These are phyloP conservation scores for Phytophthora capsici DNA, from an alignment of 352 stramenopile genomes.

Conservation along the genomic window DNA sequence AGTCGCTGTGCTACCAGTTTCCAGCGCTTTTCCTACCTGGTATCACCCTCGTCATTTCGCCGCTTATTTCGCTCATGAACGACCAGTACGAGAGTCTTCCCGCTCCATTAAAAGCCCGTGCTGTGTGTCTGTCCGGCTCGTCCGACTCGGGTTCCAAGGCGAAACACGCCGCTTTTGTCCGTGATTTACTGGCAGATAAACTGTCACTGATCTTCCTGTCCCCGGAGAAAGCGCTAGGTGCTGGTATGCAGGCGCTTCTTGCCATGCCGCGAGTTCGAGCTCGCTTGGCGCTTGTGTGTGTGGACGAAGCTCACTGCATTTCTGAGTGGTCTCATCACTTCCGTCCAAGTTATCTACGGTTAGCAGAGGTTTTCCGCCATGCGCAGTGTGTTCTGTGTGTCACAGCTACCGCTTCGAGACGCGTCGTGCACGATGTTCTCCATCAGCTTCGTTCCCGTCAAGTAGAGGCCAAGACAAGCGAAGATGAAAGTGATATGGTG, in stretches of 20 bases:
- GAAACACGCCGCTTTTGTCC: slow-evolving; percentile 70
- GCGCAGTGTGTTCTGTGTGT: slow-evolving; percentile 89
- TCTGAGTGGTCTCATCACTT: slow-evolving; percentile 97
- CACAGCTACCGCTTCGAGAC: slow-evolving; percentile 91
- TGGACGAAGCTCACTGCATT: slow-evolving; percentile 96
- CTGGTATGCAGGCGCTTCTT: slow-evolving; percentile 80
- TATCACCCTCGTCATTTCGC: slow-evolving; percentile 93
- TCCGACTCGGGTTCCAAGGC: slow-evolving; percentile 48
- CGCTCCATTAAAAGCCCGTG: slow-evolving; percentile 56
- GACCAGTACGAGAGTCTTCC: slow-evolving; percentile 91
- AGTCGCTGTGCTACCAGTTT: slow-evolving; percentile 98
- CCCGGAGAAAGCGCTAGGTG: slow-evolving; percentile 88
- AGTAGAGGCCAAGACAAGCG: neutral
- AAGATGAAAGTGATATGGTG: slow-evolving; percentile 52
- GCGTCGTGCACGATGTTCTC: slow-evolving; percentile 79
- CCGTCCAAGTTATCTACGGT: slow-evolving; percentile 81
- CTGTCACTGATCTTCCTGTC: slow-evolving; percentile 92
- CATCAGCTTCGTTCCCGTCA: slow-evolving; percentile 51
- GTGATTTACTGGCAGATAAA: slow-evolving; percentile 62
- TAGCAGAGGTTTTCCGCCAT: slow-evolving; percentile 62
- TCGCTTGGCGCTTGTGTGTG: slow-evolving; percentile 85
- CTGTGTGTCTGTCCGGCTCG: slow-evolving; percentile 62
- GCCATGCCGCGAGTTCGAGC: slow-evolving; percentile 43
- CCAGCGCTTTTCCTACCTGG: slow-evolving; percentile 84
- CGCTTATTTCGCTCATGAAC: slow-evolving; percentile 94